Conservation (phyloP, 768 basidiomycete species). For the Boletus reticuloceps region DNA sequence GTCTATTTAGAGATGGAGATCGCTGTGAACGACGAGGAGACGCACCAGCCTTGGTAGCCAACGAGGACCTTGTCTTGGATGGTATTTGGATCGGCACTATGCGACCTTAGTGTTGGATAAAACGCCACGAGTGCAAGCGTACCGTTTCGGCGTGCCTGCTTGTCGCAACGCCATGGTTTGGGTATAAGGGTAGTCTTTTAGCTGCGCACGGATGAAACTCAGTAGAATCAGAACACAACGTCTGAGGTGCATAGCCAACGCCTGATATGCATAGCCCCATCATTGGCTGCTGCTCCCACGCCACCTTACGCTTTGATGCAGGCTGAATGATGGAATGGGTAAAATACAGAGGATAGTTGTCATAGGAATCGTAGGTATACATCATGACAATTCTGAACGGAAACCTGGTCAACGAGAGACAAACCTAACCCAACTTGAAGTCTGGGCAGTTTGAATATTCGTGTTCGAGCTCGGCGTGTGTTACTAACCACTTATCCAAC, state of each 20-base stretch:
- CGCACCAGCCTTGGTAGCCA: slow-evolving; percentile 84
- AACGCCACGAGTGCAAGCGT: background rate
- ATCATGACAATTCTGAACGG: too few relatives aligned
- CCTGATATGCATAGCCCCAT: too few relatives aligned
- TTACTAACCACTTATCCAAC: slow-evolving; percentile 1
- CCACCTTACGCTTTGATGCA: too few relatives aligned
- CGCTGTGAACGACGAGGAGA: background rate
- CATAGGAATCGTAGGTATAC: too few relatives aligned
- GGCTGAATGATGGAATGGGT: too few relatives aligned
- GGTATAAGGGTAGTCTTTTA: too few relatives aligned
- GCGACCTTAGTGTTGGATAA: background rate
- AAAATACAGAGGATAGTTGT: too few relatives aligned
- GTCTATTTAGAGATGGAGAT: background rate
- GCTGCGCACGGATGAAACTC: too few relatives aligned
- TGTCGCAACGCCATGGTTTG: background rate
- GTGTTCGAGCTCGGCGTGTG: background rate
- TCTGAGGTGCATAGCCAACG: too few relatives aligned
- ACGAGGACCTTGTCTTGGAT: slow-evolving; percentile 84
- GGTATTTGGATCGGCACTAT: slow-evolving; percentile 65
- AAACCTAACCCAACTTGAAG: background rate
- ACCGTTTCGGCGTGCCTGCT: background rate
- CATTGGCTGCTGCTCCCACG: too few relatives aligned
- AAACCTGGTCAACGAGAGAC: too few relatives aligned
- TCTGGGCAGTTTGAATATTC: background rate
- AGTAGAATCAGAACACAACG: too few relatives aligned